Base-by-base conservation (phyloP, 768 basidiomycete species). In the Symmetrospora coprosmae region DNA sequence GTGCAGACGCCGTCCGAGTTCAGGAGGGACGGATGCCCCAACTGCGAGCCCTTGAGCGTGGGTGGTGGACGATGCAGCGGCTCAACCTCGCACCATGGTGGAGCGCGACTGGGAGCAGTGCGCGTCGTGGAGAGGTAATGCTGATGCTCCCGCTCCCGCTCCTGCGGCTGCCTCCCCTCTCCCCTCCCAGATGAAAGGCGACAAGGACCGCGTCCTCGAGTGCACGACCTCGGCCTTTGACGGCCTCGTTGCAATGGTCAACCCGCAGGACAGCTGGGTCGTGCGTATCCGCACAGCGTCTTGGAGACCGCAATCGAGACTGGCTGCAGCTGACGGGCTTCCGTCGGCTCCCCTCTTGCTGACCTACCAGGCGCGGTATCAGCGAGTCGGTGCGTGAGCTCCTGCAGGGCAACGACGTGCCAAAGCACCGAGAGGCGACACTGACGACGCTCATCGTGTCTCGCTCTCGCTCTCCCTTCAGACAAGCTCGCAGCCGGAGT, bases 151-250 rank as follows among this genome's bases (percentile, higher is more conserved):
- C 3, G 46, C 5, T 47, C 13, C 19, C 31, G 9, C 16, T 9
- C 9, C 7, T 5, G 4, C 19, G 5, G 6, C 34, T 34, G 37
- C 7, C 52, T 39, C 16, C 27, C 31, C 8, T 11, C n/a, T 45
- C 30, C n/a, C 6, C 4, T 25, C 30, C 6, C 66, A 97, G 91
- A 83, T 96, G 82, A 86, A 87, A 74, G 83, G 84, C 21, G 85
- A 81, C 50, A 76, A 80, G 5, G 94, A 97, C 63, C 79, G 87
- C 21, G 85, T 96, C 30, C 73, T 79, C 11, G 77, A 80, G 47
- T 96, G 90, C 72, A 99, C 92, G 9, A 91, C 89, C 25, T 82
- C 85, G 1, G 83, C 86, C 65, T 99, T 86, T 66, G 92, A 97
- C 66, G 94, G 94, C 13, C 78, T 88, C 37, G 86, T 96, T 64